phyloP scores from a whole-genome alignment of 2,329 filamentous ascomycete genomes.

The Drechslerella dactyloides region DNA sequence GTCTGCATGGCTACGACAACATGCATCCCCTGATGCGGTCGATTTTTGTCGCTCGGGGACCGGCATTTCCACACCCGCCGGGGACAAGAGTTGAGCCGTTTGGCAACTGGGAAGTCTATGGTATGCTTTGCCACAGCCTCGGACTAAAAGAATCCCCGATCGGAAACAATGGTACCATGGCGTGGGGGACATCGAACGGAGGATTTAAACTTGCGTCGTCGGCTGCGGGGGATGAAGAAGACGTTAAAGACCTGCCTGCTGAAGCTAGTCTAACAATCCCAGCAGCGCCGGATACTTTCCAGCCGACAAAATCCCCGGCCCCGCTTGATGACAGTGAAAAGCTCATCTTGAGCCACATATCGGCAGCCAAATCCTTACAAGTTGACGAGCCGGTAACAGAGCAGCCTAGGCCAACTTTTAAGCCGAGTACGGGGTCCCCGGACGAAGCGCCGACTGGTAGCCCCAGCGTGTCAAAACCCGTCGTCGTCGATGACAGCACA shows the following conservation, averaged over 20 bases:
- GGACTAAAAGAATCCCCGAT: slow-evolving; percentile 68
- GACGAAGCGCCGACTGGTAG: slow-evolving; percentile 18
- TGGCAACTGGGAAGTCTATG: slow-evolving; percentile 87
- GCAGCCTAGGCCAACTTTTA: slow-evolving; percentile 27
- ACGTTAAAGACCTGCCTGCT: slow-evolving; percentile 31
- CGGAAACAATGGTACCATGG: slow-evolving; percentile 85
- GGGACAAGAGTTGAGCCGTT: slow-evolving; percentile 81
- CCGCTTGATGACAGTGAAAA: slow-evolving; percentile 37
- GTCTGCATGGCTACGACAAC: slow-evolving; percentile 93
- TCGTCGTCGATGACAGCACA: slow-evolving; percentile 31
- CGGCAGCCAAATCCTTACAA: slow-evolving; percentile 44
- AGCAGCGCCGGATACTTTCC: slow-evolving; percentile 19
- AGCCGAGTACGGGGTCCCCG: slow-evolving; percentile 15
- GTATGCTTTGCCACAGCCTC: slow-evolving; percentile 88
- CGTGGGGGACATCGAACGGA: slow-evolving; percentile 37
- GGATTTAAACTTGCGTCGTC: slow-evolving; percentile 35
- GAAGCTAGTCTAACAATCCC: slow-evolving; percentile 31
- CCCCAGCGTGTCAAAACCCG: slow-evolving; percentile 16
- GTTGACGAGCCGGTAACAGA: slow-evolving; percentile 39
- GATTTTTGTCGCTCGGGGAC: slow-evolving; percentile 89
- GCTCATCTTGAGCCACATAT: slow-evolving; percentile 44
- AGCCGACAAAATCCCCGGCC: slow-evolving; percentile 33
- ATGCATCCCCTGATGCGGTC: slow-evolving; percentile 94
- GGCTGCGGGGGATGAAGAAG: slow-evolving; percentile 8
- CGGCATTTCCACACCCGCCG: slow-evolving; percentile 84